Conservation (phyloP, 306 rosid genomes). For the Prinsepia uniflora region DNA sequence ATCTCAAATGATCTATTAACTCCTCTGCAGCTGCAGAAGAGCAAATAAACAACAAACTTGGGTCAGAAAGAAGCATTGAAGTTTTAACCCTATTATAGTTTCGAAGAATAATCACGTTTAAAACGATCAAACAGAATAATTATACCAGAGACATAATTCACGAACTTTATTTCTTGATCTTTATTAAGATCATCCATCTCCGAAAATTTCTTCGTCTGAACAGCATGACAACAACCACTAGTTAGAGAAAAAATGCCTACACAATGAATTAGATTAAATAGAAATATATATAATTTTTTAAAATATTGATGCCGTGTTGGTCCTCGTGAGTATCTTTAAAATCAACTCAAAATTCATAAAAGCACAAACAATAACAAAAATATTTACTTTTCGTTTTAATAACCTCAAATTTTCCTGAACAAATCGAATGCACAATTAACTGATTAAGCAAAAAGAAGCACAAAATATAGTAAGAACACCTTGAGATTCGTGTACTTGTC, state of each 20-base stretch:
- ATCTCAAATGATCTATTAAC: slow-evolving; percentile 57
- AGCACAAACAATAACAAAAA: background rate
- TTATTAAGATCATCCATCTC: slow-evolving; percentile 50
- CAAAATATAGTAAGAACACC: slow-evolving; percentile 34
- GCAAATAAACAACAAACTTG: slow-evolving; percentile 4
- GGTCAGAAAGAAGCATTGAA: slow-evolving; percentile 11
- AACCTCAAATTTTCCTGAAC: background rate
- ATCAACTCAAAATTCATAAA: background rate
- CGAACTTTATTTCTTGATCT: slow-evolving; percentile 72
- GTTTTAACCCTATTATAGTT: background rate
- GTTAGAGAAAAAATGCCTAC: slow-evolving; percentile 3
- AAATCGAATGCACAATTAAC: background rate
- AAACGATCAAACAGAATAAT: background rate
- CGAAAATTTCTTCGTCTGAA: slow-evolving; percentile 51
- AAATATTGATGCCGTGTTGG: background rate
- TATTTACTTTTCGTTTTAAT: background rate
- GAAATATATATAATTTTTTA: background rate
- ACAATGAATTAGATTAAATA: background rate
- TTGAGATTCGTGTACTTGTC: slow-evolving; percentile 65
- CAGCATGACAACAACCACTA: background rate
- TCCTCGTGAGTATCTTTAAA: background rate
- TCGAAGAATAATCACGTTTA: background rate
- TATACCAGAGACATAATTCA: slow-evolving; percentile 57
- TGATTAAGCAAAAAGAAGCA: background rate
- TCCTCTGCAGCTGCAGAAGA: slow-evolving; percentile 70